Conservation (phyloP, 1,284 basidiomycete genomes). For the Apiotrichum akiyoshidainum region DNA sequence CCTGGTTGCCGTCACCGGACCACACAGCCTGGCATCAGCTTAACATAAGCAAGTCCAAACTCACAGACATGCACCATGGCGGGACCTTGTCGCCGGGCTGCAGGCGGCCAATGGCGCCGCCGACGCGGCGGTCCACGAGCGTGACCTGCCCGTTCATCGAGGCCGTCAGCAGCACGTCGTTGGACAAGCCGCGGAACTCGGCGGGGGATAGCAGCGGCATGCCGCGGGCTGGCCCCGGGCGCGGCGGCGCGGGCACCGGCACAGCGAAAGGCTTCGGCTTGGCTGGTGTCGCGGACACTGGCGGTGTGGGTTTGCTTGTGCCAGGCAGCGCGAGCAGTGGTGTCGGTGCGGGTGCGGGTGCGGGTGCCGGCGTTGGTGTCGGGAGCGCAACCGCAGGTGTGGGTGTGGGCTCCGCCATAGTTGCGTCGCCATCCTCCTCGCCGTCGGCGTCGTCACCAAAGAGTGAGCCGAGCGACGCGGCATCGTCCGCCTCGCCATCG, state of each 20-base stretch:
- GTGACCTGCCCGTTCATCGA: slow-evolving; percentile 90
- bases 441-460: slow-evolving; percentile 45
- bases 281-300: neutral
- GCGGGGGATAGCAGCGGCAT: slow-evolving; percentile 57
- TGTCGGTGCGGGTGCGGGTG: slow-evolving; percentile 21
- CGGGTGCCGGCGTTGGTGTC: slow-evolving; percentile 10
- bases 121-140: slow-evolving; percentile 71
- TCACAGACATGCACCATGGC: slow-evolving; percentile 90
- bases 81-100: slow-evolving; percentile 79
- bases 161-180: slow-evolving; percentile 82
- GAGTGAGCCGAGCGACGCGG: slow-evolving; percentile 33
- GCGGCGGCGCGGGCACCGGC: slow-evolving; percentile 16
- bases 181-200: slow-evolving; percentile 65
- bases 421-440: slow-evolving; percentile 25
- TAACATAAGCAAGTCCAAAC: slow-evolving; percentile 28
- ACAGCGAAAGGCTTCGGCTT: slow-evolving; percentile 1
- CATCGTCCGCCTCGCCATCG: slow-evolving; percentile 17
- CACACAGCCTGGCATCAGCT: slow-evolving; percentile 71
- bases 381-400: slow-evolving; percentile 9
- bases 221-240: slow-evolving; percentile 8
- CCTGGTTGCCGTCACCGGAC: slow-evolving; percentile 80
- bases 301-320: slow-evolving; percentile 4
- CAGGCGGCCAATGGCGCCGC: slow-evolving; percentile 70
- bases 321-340: slow-evolving; percentile 18
- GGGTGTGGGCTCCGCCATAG: slow-evolving; percentile 10